Evolutionary conservation across 2,329 filamentous ascomycete species (phyloP).

Genomic region (Paecilomyces variotii): DNA sequence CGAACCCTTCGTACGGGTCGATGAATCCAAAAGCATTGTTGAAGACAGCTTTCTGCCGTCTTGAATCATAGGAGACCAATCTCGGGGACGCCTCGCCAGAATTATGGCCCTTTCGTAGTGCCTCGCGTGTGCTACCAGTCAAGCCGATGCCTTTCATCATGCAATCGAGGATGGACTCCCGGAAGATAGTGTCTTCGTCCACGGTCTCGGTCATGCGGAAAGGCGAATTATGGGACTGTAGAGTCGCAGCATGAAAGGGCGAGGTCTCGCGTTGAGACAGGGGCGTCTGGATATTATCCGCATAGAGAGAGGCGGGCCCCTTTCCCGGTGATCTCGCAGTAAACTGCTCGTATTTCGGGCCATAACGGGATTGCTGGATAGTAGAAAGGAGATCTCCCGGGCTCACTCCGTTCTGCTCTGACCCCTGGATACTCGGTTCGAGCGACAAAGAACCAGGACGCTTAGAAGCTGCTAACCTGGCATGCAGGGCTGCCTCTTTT

Average conservation of each 20-base stretch:
- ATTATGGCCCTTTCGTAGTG: slow-evolving; percentile 53
- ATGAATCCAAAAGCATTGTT: slow-evolving; percentile 88
- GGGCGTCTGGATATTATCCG: slow-evolving; percentile 24
- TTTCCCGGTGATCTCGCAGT: slow-evolving; percentile 9
- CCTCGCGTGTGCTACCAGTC: slow-evolving; percentile 54
- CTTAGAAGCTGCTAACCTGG: slow-evolving; percentile 45
- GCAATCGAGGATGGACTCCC: slow-evolving; percentile 84
- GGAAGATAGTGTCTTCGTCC: slow-evolving; percentile 82
- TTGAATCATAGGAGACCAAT: slow-evolving; percentile 74
- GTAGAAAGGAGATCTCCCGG: slow-evolving; percentile 76
- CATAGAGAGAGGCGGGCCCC: background rate
- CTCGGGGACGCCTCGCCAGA: slow-evolving; percentile 82
- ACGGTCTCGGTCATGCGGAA: slow-evolving; percentile 69
- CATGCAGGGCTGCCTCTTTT: slow-evolving; percentile 70
- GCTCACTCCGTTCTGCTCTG: slow-evolving; percentile 44
- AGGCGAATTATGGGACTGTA: slow-evolving; percentile 19
- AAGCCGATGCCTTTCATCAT: slow-evolving; percentile 92
- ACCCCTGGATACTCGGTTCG: slow-evolving; percentile 18
- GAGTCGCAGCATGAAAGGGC: slow-evolving; percentile 24
- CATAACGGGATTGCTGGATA: slow-evolving; percentile 59
- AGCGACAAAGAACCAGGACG: slow-evolving; percentile 13
- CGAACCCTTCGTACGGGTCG: slow-evolving; percentile 64
- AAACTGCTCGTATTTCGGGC: slow-evolving; percentile 41
- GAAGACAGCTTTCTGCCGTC: slow-evolving; percentile 69
- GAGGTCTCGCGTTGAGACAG: slow-evolving; percentile 36